Conservation (phyloP, 2,329 filamentous ascomycete genomes). For the Lachnellula hyalina region DNA sequence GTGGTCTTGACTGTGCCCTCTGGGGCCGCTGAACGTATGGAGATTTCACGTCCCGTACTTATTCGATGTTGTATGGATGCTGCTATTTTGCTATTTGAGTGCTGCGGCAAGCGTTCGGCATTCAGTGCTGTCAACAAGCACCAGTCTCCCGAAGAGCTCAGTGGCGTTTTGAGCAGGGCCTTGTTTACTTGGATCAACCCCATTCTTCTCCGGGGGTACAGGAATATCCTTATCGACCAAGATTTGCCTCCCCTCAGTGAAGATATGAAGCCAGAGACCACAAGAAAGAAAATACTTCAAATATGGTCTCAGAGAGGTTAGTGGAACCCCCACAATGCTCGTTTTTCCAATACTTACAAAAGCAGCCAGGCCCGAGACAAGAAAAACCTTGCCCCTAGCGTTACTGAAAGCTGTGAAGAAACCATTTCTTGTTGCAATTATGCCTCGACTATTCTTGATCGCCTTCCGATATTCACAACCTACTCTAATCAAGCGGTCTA, state of each 20-base stretch:
- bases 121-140: not conserved
- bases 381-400: constrained; percentile 30
- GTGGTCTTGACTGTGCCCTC: constrained; percentile 6
- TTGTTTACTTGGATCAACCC: constrained; percentile 25
- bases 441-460: constrained; percentile 35
- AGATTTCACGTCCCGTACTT: not conserved
- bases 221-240: constrained; percentile 13
- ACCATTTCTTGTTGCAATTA: constrained; percentile 30
- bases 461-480: constrained; percentile 39
- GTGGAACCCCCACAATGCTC: not conserved
- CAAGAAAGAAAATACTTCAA: constrained; percentile 13
- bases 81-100: constrained; percentile 14
- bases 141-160: constrained; percentile 14
- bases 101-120: constrained; percentile 1
- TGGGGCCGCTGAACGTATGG: not conserved
- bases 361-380: constrained; percentile 17
- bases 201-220: constrained; percentile 17
- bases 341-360: not conserved
- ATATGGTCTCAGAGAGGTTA: constrained; percentile 17
- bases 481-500: constrained; percentile 35
- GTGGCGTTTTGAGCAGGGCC: constrained; percentile 9
- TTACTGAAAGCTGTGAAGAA: constrained; percentile 28
- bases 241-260: constrained; percentile 18
- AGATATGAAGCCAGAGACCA: constrained; percentile 12
- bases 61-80: constrained; percentile 6